Conservation (phyloP, 2,329 filamentous ascomycete species). For the Trichoderma semiorbis region DNA sequence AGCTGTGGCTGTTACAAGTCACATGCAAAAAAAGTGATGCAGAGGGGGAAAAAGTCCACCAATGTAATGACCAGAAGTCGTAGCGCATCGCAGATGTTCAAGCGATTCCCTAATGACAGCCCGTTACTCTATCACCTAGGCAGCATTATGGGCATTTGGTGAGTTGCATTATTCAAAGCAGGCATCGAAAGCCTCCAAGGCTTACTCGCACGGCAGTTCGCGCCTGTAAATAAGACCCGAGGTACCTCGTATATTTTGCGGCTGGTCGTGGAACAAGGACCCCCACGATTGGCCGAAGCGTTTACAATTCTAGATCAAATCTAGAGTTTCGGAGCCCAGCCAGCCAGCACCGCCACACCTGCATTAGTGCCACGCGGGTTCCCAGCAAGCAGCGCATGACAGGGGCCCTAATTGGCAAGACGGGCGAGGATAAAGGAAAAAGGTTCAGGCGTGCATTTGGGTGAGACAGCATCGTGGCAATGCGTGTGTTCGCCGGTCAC, state of each 20-base stretch:
- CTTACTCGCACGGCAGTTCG: background rate
- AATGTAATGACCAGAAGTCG: background rate
- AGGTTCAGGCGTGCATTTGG: background rate
- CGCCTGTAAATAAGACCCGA: background rate
- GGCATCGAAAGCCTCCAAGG: background rate
- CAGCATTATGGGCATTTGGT: background rate
- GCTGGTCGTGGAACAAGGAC: background rate
- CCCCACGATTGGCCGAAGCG: constrained; percentile 16
- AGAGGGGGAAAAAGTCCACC: background rate
- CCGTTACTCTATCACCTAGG: background rate
- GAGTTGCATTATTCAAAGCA: background rate
- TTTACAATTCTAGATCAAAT: constrained; percentile 16
- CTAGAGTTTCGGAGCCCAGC: constrained; percentile 13
- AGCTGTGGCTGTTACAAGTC: background rate
- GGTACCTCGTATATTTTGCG: background rate
- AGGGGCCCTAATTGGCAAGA: constrained; percentile 6
- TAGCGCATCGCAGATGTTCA: background rate
- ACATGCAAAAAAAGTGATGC: background rate
- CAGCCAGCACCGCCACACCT: constrained; percentile 34
- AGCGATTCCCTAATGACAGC: background rate
- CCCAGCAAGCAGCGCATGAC: constrained; percentile 10
- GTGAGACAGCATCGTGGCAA: background rate
- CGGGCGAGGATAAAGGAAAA: background rate
- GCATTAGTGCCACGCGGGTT: constrained; percentile 33
- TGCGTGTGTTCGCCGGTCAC: background rate